Conservation (phyloP, 345 rosid species). For the Brassica carinata region DNA sequence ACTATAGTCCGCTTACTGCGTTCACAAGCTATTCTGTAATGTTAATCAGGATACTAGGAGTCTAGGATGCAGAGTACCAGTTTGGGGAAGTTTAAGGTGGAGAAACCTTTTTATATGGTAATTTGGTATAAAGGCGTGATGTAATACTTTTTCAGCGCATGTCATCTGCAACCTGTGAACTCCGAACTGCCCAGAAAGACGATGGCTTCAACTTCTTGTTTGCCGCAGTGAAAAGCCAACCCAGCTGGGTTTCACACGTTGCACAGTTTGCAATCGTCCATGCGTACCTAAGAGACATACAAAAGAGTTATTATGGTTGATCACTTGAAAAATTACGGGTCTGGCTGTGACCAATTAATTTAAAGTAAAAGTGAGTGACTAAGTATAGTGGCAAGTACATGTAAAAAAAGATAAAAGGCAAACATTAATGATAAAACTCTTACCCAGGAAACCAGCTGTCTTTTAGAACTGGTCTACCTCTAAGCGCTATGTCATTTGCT, state of each 20-base stretch:
- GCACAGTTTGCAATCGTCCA: constrained; percentile 71
- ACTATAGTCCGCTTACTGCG: not conserved
- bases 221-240: constrained; percentile 89
- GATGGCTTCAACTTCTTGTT: constrained; percentile 69
- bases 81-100: constrained; percentile 8
- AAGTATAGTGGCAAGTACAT: not conserved
- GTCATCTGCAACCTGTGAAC: constrained; percentile 73
- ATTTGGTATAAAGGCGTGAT: not conserved
- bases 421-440: constrained; percentile 24
- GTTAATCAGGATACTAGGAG: constrained; percentile 27
- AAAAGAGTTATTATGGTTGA: not conserved
- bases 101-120: not conserved
- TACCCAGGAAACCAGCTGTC: constrained; percentile 99
- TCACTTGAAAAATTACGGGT: not conserved
- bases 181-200: constrained; percentile 86
- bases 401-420: not conserved
- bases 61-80: constrained; percentile 4
- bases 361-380: not conserved
- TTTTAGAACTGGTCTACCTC: constrained; percentile 47
- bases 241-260: constrained; percentile 63
- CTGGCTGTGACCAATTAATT: not conserved
- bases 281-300: constrained; percentile 61
- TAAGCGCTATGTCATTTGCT: constrained; percentile 73
- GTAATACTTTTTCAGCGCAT: constrained; percentile 10
- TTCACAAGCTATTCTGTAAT: constrained; percentile 31